Evolutionary conservation across 169 alveolate species (phyloP), one percentile per base, ranked within the genome.

Genomic region (Condylostoma magnum): DNA sequence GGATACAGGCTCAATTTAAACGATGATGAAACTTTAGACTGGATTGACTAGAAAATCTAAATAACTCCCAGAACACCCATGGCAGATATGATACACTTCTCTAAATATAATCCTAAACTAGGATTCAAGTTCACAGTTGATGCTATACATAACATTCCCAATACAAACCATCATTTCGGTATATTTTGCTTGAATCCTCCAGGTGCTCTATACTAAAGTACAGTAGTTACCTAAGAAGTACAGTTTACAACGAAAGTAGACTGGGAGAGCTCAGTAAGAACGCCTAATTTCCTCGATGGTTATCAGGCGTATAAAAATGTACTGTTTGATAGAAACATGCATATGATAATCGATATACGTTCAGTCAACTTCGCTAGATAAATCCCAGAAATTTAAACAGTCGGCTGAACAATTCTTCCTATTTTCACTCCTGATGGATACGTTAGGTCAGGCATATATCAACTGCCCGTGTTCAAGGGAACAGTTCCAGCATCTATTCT

Each of bases 121-220:
- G 89, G 89, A 2, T 82, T 82, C 41, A 76, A 82, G 52, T 38
- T 82, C 6, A 60, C 89, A 20, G 79, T 76, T 15, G 89, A 82
- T 63, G 85, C 85, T 2, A 43, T 81, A 38, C 89, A 81, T 38
- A 81, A 81, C 51, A 56, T 76, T 4, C 83, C 89, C 1, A 55
- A 65, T 28, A 44, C 52, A 25, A 33, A 50, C 33, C 69, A 74
- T 12, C 58, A 69, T 10, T 31, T 68, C 4, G 75, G 60, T 2
- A 65, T 82, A 6, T 48, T 77, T 38, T 55, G 83, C 46, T 73
- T 82, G 2, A 71, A 70, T 41, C 89, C 89, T 28, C 89, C 89
- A 6, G 85, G 79, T 15, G 37, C 82, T 37, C 73, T 82, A 28
- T 82, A 82, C 34, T 48, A 54, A 4, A 75, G 50, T 3, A 34